Conservation (phyloP, 1,284 basidiomycete species). For the Ustilago esculenta region DNA sequence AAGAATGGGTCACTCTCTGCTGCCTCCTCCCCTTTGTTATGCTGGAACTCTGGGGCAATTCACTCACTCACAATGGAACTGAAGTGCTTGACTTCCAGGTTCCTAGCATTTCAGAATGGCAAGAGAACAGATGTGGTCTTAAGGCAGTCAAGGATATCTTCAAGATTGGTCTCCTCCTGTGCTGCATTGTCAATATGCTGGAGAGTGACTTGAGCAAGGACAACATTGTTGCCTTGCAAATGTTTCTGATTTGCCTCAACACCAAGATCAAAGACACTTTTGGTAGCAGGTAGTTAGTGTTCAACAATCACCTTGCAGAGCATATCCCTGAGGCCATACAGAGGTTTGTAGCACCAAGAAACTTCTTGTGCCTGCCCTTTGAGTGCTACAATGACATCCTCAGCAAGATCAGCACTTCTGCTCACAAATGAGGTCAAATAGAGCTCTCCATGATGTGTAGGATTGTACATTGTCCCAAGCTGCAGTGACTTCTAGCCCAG, state of each 20-base stretch:
- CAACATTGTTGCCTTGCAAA: background rate
- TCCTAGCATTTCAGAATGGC: background rate
- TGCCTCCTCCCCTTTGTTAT: slow-evolving; percentile 1
- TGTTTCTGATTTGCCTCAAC: background rate
- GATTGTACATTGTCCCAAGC: background rate
- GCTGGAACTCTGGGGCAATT: background rate
- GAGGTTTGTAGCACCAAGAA: background rate
- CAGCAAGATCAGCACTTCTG: background rate
- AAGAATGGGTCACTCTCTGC: background rate
- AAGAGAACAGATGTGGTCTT: background rate
- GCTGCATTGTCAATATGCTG: slow-evolving; percentile 3
- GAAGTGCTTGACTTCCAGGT: background rate
- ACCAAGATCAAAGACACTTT: background rate
- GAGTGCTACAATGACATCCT: background rate
- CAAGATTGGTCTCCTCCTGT: background rate
- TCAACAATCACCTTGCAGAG: slow-evolving; percentile 1
- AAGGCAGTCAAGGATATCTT: slow-evolving; percentile 8
- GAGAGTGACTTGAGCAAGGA: background rate
- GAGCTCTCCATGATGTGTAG: background rate
- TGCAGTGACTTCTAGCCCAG: background rate
- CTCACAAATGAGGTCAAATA: background rate
- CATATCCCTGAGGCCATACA: background rate
- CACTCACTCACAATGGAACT: background rate
- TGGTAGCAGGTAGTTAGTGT: background rate
- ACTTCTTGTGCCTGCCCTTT: slow-evolving; percentile 2